These are phyloP conservation scores for Fusarium abutilonis DNA, from an alignment of 2,329 filamentous ascomycete species.

Conservation along the genomic window DNA sequence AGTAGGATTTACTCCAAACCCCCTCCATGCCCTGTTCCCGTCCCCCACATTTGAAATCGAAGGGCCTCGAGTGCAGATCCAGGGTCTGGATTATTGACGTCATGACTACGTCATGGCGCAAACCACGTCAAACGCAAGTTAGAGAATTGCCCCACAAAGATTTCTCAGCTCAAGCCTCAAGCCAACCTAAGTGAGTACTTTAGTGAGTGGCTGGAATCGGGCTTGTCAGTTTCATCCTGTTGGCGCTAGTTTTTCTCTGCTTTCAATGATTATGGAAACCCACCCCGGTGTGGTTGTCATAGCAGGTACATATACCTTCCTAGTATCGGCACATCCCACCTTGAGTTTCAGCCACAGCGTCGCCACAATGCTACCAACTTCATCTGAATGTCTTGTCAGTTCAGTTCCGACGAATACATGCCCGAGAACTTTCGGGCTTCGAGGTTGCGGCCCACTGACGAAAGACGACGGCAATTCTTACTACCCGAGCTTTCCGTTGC, in stretches of 20 bases:
- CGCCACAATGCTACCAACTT: conserved; percentile 23
- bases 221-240: background rate
- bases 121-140: conserved; percentile 9
- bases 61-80: conserved; percentile 2
- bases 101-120: conserved; percentile 27
- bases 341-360: conserved; percentile 14
- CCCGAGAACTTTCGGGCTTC: conserved; percentile 27
- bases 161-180: background rate
- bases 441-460: conserved; percentile 14
- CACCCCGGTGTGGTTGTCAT: background rate
- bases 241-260: background rate
- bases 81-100: conserved; percentile 16
- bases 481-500: conserved; percentile 10
- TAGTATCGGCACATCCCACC: background rate
- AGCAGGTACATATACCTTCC: no score
- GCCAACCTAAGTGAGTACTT: no score
- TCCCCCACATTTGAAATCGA: conserved; percentile 1
- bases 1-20: background rate
- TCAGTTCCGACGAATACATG: conserved; percentile 1
- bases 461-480: conserved; percentile 2
- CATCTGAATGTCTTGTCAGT: conserved; percentile 9
- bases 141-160: conserved; percentile 4
- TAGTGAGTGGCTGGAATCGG: background rate
- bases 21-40: no score
- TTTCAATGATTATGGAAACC: background rate